phyloP scores from a whole-genome alignment of 441 rosid species.

The Isatis lusitanica region DNA sequence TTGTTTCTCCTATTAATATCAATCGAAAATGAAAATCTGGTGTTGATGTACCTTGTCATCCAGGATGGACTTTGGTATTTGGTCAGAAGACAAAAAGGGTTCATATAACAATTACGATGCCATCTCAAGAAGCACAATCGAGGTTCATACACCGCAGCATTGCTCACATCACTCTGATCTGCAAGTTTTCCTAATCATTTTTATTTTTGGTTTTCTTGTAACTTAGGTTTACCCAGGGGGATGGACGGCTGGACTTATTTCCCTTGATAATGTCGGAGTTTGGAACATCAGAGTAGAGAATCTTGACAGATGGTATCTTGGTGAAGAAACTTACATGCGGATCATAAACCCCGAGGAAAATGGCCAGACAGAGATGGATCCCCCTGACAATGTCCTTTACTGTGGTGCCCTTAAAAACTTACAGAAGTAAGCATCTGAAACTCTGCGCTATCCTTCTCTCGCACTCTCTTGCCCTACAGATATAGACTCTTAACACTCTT shows the following conservation, averaged over 20 bases:
- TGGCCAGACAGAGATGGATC: slow-evolving; percentile 54
- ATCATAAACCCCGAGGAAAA: slow-evolving; percentile 58
- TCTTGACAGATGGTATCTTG: slow-evolving; percentile 70
- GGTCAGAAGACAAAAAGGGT: slow-evolving; percentile 69
- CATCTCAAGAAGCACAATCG: slow-evolving; percentile 77
- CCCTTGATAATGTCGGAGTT: slow-evolving; percentile 64
- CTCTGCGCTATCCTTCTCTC: slow-evolving; percentile 10
- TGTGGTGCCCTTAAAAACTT: slow-evolving; percentile 55
- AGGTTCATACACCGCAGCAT: slow-evolving; percentile 45
- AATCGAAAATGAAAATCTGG: neutral
- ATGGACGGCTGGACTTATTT: slow-evolving; percentile 61
- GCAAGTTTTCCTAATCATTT: neutral
- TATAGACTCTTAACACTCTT: neutral
- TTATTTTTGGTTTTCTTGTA: neutral
- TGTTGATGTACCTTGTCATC: slow-evolving; percentile 8
- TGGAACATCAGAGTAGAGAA: slow-evolving; percentile 71
- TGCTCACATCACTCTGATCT: neutral
- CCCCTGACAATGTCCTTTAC: slow-evolving; percentile 56
- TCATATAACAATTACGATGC: slow-evolving; percentile 81
- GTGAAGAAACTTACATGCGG: slow-evolving; percentile 66
- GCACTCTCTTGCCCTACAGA: neutral
- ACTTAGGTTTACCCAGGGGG: slow-evolving; percentile 67
- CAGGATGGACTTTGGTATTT: slow-evolving; percentile 81
- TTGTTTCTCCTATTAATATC: neutral
- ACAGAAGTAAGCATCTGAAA: slow-evolving; percentile 49